phyloP scores from a whole-genome alignment of 2,329 filamentous ascomycete genomes.

The Periconia digitata region DNA sequence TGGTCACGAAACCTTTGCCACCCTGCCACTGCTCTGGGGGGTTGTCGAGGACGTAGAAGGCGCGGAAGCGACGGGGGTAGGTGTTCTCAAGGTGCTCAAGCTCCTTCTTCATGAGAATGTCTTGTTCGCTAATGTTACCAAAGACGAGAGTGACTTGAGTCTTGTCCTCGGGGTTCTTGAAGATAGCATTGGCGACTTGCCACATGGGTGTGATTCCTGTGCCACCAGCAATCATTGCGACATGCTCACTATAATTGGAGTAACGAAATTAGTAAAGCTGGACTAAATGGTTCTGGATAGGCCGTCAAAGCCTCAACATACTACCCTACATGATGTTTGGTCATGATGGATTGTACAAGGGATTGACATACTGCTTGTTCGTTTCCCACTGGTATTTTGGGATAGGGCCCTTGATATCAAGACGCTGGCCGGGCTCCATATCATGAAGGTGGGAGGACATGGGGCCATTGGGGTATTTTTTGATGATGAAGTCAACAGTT shows the following conservation, averaged over 20 bases:
- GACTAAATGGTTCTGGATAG: neutral
- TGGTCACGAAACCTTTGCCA: constrained; percentile 78
- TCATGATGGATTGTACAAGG: constrained; percentile 18
- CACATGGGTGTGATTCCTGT: constrained; percentile 98
- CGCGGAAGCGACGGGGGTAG: constrained; percentile 91
- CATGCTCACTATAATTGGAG: constrained; percentile 58
- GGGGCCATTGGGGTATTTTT: constrained; percentile 84
- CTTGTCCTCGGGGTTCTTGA: constrained; percentile 94
- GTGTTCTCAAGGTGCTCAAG: constrained; percentile 87
- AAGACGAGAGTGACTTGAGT: constrained; percentile 96
- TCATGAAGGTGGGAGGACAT: constrained; percentile 90
- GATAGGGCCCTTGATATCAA: constrained; percentile 93
- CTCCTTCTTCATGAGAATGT: constrained; percentile 89
- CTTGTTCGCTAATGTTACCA: constrained; percentile 84
- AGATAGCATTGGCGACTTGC: constrained; percentile 87
- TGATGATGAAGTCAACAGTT: constrained; percentile 85
- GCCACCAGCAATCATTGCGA: constrained; percentile 85
- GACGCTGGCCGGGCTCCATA: constrained; percentile 76
- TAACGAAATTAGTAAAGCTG: constrained; percentile 9
- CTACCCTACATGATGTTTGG: neutral
- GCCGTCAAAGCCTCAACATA: neutral
- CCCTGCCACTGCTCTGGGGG: constrained; percentile 76
- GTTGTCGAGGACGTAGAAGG: constrained; percentile 91
- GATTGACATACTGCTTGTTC: constrained; percentile 71
- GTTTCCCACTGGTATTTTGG: constrained; percentile 87